phyloP scores from a whole-genome alignment of 2,329 filamentous ascomycete genomes.

The Xenoacremonium recifei region DNA sequence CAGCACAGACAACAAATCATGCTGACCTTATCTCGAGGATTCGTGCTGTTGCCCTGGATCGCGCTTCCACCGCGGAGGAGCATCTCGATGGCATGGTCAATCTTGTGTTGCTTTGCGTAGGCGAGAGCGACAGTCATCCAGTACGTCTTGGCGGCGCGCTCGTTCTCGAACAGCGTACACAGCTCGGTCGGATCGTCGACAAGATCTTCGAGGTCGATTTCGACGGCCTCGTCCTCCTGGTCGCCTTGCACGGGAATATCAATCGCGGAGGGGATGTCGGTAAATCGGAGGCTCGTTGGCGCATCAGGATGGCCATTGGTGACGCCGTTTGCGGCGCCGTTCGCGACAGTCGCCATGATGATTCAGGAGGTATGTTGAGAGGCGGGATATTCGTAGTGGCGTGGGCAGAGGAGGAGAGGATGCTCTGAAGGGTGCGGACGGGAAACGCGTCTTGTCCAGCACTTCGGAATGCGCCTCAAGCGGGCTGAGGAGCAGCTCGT shows the following conservation, averaged over 20 bases:
- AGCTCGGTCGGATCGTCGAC: conserved; percentile 93
- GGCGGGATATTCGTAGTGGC: conserved; percentile 6
- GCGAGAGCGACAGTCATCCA: conserved; percentile 98
- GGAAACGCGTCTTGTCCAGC: conserved; percentile 30
- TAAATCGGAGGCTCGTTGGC: conserved; percentile 56
- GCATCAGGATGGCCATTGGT: conserved; percentile 36
- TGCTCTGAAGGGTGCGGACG: conserved; percentile 12
- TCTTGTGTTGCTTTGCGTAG: conserved; percentile 93
- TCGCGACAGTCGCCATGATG: conserved; percentile 42
- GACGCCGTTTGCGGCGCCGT: conserved; percentile 44
- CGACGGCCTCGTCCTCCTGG: conserved; percentile 73
- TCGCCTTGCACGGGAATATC: conserved; percentile 65
- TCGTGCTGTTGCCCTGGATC: conserved; percentile 65
- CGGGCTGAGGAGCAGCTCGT: conserved; percentile 28
- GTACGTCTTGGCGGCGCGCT: conserved; percentile 84
- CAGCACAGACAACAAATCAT: conserved; percentile 84
- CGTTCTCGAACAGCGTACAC: conserved; percentile 92
- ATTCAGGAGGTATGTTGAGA: conserved; percentile 2
- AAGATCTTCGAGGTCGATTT: conserved; percentile 88
- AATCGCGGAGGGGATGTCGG: conserved; percentile 63
- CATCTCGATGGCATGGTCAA: conserved; percentile 78
- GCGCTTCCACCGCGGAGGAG: conserved; percentile 72
- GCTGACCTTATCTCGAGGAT: conserved; percentile 79
- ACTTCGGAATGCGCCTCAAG: conserved; percentile 31
- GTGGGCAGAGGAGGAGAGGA: conserved; percentile 8